Conservation (phyloP, 2,329 filamentous ascomycete species). For the Akanthomyces dipterigenus region DNA sequence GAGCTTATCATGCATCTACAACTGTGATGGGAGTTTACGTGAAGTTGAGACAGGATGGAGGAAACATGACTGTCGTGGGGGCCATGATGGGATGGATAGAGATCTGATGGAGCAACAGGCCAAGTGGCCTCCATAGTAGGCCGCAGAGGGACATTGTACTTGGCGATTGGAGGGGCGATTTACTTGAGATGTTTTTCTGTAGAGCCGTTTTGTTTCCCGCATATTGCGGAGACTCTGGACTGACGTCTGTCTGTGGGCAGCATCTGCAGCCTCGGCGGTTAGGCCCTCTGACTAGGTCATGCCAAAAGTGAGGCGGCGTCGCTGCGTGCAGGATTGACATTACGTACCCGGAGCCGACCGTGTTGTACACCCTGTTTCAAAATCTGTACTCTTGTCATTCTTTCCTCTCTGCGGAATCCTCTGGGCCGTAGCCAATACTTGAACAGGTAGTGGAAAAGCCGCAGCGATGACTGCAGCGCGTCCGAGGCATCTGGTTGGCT, state of each 20-base stretch:
- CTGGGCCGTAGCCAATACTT: too few species aligned
- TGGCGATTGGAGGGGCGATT: not conserved
- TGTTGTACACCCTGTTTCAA: too few species aligned
- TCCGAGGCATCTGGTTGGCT: not conserved
- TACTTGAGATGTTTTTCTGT: not conserved
- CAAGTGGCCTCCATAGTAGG: not conserved
- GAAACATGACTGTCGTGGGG: not conserved
- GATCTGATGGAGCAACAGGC: not conserved
- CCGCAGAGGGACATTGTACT: not conserved
- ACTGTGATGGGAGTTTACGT: too few species aligned
- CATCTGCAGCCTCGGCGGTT: not conserved
- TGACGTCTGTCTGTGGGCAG: not conserved
- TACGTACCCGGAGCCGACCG: too few species aligned
- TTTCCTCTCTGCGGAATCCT: too few species aligned
- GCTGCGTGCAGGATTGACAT: too few species aligned
- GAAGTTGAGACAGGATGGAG: too few species aligned
- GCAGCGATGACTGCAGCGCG: not conserved
- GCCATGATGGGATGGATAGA: not conserved
- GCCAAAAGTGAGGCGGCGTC: too few species aligned
- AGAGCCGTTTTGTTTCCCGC: not conserved
- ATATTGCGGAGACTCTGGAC: not conserved
- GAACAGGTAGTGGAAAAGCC: not conserved
- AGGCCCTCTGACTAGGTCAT: not conserved
- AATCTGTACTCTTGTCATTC: too few species aligned
- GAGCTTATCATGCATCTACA: not conserved